phyloP scores from a whole-genome alignment of 345 rosid genomes.

The Eutrema heterophyllum region DNA sequence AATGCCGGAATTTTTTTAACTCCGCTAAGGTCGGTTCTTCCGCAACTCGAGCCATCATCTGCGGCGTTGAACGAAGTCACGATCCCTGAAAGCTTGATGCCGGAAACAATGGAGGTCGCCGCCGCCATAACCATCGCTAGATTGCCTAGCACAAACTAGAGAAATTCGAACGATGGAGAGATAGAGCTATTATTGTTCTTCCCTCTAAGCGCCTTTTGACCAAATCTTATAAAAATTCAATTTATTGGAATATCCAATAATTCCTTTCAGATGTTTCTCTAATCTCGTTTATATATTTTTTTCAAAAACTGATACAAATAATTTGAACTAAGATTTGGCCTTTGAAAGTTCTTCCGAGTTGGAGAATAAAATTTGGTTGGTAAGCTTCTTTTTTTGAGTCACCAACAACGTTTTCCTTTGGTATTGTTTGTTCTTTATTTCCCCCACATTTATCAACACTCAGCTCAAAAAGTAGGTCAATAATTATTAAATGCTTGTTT shows the following conservation, averaged over 20 bases:
- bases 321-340: neutral
- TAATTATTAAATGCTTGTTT: neutral
- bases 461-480: neutral
- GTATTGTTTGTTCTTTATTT: neutral
- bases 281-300: too few relatives aligned
- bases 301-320: too few relatives aligned
- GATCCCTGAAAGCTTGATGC: conserved; percentile 18
- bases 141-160: neutral
- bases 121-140: neutral
- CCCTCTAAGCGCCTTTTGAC: neutral
- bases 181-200: neutral
- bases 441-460: conserved; percentile 10
- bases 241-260: too few relatives aligned
- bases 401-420: conserved; percentile 13
- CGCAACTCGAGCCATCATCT: neutral
- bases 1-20: neutral
- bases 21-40: conserved; percentile 2
- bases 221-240: neutral
- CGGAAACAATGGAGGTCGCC: conserved; percentile 27
- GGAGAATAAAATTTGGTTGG: neutral
- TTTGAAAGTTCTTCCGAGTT: neutral
- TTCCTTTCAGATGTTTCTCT: too few relatives aligned
- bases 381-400: neutral
- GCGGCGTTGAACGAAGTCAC: conserved; percentile 11
- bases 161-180: neutral